Base-by-base conservation (phyloP, 306 rosid genomes). In the Albizia julibrissin region DNA sequence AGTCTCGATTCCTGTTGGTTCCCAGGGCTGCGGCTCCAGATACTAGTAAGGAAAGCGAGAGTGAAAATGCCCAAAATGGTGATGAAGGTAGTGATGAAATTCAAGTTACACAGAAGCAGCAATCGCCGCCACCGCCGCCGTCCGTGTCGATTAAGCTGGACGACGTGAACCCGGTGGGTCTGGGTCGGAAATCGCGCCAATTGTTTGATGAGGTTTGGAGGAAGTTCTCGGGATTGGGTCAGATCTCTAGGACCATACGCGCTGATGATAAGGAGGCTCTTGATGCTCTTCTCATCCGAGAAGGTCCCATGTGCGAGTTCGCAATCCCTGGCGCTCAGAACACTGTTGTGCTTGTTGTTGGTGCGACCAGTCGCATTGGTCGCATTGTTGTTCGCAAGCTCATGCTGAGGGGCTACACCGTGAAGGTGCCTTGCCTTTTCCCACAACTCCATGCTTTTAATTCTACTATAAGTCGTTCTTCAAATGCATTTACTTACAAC, bases 161-260 rank as follows among this genome's bases (percentile, higher is more conserved):
- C 39, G 96, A 95, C 77, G 99, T 95, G 50, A 95, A 95, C 49
- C 99, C 99, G 2, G 99, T 95, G 4, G 98, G 99, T 39, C 81
- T 95, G 6, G 99, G 99, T 9, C 86, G 98, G 56, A 87, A 80
- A 76, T 95, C 99, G 15, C 87, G 99, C 16, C 98, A 93, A 49
- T 65, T 95, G 59, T 95, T 95, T 62, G 98, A 95, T 70, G 97
- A 95, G 77, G 94, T 93, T 33, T 95, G 99, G 99, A 89, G 99
- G 78, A 95, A 95, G 83, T 95, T 95, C 87, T 93, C 97, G 2
- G 97, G 91, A 37, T 86, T 95, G 65, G 99, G 99, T 21, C 99
- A 95, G 89, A 95, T 95, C 34, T 95, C 99, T 0, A 83, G 99
- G 86, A 91, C 97, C 0, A 91, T 89, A 14, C 84, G 93, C 10